Base-by-base conservation (phyloP, 2,329 filamentous ascomycete genomes). In the Ceratocystis cubensis region DNA sequence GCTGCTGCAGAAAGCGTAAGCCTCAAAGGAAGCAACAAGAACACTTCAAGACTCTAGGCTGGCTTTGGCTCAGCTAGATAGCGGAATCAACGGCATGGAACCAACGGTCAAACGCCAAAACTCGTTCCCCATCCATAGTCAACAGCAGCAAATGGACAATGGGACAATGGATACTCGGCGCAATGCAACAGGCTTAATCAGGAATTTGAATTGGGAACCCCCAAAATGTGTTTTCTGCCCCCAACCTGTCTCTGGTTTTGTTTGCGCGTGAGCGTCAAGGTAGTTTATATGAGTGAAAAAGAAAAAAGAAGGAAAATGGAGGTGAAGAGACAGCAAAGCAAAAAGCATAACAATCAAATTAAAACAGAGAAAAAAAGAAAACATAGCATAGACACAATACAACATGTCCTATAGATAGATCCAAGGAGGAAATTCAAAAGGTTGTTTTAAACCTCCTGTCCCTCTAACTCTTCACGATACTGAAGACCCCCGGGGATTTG, bases 401-500 rank as follows among this genome's bases (percentile, higher is more conserved):
- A 64, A 41, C 59, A 64, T 50, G 46, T 37, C 46, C 46, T 50
- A 22, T 56, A 65, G 45, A 56, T 50, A 56, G 28, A 61, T 50
- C 46, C 53, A 33, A 57, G 53, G 15, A 17, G 20, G 7, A 57
- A 28, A 28, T 17, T 30, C 10, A 50, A 57, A 17, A 22, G 17
- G 25, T 33, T 17, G 28, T 25, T 17, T 66, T 64, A 73, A 37
- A 84, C 78, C 71, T 82, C 82, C 70, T 82, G 78, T 2, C 80
- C 82, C 62, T 82, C 81, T 44, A 81, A 77, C 71, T 86, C 83
- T 70, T 86, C 83, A 56, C 82, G 76, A 70, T 86, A 86, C 66
- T 76, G 79, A 46, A 87, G 74, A 1, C 83, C 84, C 5, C 80
- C 83, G 2, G 88, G 82, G 2, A 95, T 82, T 69, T 81, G 73